Conservation (phyloP, 768 basidiomycete species). For the Suillus paluster region DNA sequence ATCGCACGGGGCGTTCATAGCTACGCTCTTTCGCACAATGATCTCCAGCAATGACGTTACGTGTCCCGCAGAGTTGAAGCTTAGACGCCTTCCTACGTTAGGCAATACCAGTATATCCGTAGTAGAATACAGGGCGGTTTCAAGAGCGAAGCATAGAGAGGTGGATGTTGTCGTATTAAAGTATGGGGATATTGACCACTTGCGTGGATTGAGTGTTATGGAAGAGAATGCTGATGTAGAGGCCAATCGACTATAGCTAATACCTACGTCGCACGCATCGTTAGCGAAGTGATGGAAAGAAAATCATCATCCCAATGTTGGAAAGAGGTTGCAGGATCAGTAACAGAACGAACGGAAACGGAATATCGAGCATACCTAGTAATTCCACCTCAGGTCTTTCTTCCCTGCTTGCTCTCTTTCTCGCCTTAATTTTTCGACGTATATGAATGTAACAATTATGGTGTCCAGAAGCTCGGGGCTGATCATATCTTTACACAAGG, state of each 20-base stretch:
- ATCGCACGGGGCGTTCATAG: slow-evolving; percentile 71
- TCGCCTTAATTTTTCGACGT: slow-evolving; percentile 12
- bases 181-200: slow-evolving; percentile 61
- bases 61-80: slow-evolving; percentile 36
- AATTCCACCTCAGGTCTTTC: slow-evolving; percentile 1
- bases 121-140: slow-evolving; percentile 21
- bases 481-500: background rate
- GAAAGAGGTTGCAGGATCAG: background rate
- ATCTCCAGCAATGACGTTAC: slow-evolving; percentile 43
- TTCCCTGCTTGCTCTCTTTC: slow-evolving; percentile 8
- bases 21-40: slow-evolving; percentile 52
- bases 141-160: slow-evolving; percentile 21
- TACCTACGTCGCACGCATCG: too few relatives aligned
- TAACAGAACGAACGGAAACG: background rate
- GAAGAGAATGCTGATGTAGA: slow-evolving; percentile 56
- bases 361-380: background rate
- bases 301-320: background rate
- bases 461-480: slow-evolving; percentile 9
- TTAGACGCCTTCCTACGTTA: slow-evolving; percentile 19
- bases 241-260: background rate
- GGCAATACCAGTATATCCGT: slow-evolving; percentile 30
- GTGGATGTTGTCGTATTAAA: slow-evolving; percentile 46
- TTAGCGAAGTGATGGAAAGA: background rate
- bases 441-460: slow-evolving; percentile 12
- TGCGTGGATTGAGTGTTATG: slow-evolving; percentile 42